Evolutionary conservation across 768 basidiomycete genomes (phyloP).

Genomic region (Suillus americanus): DNA sequence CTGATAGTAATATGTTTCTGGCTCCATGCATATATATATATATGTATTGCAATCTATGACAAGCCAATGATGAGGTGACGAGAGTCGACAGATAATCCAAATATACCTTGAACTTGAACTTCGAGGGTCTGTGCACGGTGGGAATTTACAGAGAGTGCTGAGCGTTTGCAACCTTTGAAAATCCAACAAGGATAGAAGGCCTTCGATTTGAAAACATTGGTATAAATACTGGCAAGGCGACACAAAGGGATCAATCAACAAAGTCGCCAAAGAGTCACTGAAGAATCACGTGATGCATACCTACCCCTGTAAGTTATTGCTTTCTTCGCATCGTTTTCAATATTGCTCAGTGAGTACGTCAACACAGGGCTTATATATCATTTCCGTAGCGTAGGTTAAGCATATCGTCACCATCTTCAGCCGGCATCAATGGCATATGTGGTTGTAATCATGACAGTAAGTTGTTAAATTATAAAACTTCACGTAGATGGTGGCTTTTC

Average conservation of each 20-base stretch:
- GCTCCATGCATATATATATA: background rate
- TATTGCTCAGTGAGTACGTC: background rate
- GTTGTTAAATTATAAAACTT: background rate
- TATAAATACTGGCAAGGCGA: background rate
- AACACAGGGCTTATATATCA: background rate
- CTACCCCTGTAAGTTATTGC: background rate
- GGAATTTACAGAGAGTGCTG: background rate
- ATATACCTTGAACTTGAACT: background rate
- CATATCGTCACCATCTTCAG: background rate
- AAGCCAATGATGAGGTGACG: background rate
- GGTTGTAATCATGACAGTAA: background rate
- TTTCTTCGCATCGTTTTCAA: background rate
- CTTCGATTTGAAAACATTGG: background rate
- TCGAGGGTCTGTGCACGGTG: background rate
- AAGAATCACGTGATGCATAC: background rate
- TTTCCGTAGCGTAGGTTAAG: background rate
- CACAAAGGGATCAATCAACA: background rate
- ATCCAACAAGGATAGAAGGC: background rate
- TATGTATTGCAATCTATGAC: background rate
- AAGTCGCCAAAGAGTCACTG: background rate
- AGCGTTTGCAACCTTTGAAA: background rate
- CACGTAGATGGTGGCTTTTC: background rate
- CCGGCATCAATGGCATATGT: background rate
- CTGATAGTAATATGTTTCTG: constrained; percentile 25
- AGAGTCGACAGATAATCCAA: background rate